A percentile compares a stretch with the other conserved stretches of the same genome.
These are phyloP conservation scores for Tausonia pullulans DNA, from an alignment of 1,284 basidiomycete genomes.

Conservation along the genomic window DNA sequence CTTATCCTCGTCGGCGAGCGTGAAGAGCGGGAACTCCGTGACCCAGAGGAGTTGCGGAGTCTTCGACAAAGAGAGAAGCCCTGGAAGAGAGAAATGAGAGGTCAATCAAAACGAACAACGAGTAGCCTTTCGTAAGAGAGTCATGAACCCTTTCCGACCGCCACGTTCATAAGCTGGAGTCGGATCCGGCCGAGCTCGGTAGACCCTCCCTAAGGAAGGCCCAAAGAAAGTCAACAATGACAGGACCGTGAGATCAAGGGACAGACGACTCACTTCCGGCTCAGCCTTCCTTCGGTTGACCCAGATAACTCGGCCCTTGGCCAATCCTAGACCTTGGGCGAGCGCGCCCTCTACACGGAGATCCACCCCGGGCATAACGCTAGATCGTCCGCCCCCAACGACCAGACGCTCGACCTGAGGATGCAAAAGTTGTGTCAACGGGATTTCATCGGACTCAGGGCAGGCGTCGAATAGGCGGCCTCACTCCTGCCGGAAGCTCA, in stretches of 20 bases:
- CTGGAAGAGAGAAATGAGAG: neutral
- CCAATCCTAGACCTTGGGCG: constrained; percentile 15
- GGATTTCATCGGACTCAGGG: too few relatives aligned
- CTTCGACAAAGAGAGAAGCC: neutral
- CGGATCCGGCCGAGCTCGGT: constrained; percentile 68
- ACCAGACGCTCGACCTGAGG: neutral
- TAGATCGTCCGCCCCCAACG: neutral
- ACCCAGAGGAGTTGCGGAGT: constrained; percentile 82
- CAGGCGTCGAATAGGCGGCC: neutral
- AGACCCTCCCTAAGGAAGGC: constrained; percentile 55
- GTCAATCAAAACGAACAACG: neutral
- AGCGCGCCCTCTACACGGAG: neutral
- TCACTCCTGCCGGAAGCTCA: neutral
- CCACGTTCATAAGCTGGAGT: constrained; percentile 49
- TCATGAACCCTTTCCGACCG: constrained; percentile 51
- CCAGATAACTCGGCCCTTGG: constrained; percentile 42
- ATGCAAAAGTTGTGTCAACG: too few relatives aligned
- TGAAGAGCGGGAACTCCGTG: constrained; percentile 92
- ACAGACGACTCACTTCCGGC: constrained; percentile 35
- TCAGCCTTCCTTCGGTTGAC: constrained; percentile 40
- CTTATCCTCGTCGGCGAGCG: constrained; percentile 76
- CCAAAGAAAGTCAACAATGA: neutral
- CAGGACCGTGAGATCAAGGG: too few relatives aligned
- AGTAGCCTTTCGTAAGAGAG: neutral
- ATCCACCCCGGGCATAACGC: neutral